Evolutionary conservation across 176 grass and related monocot species (phyloP), one percentile per base, ranked within the genome.

Genomic region (Poa pratensis): DNA sequence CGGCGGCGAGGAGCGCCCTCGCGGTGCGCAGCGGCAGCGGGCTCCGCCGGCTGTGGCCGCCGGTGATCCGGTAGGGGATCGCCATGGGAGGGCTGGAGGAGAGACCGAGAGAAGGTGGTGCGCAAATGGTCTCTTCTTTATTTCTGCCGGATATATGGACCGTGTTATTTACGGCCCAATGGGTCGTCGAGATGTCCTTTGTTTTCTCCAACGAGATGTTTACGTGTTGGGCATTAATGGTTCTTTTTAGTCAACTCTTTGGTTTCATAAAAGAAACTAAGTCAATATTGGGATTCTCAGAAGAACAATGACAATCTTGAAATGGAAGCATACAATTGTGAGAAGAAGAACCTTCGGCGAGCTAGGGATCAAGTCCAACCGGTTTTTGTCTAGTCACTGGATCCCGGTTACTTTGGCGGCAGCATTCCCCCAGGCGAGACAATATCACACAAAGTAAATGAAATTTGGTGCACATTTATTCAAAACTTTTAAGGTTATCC

Each of bases 51-150:
- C 57, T 49, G 80, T 85, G 67, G 66, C 75, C 81, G 78, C 76
- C 73, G 89, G 80, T 87, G 69, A 63, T 87, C 81, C 76, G 76
- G 51, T 37, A 67, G 11, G 77, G 81, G 89, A 70, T 84, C 89
- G 89, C 81, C 89, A 87, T 87, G 76, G 70, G 5, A 18, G 64
- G 78, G 30, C 30, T 32, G 30, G 42, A 26, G 71, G 59, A 46
- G 71, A 27, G 71, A 74, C 71, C 45, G 45, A 74, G 26, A 51
- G 70, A 51, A 53, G 79, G 83, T 76, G 59, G 85, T 57, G 45
- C 22, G 45, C 22, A 64, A 80, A 66, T 78, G 43, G 43, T 45
- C 9, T 43, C 8, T 43, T 7, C 40, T 45, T 45, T 12, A 45
- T 11, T 45, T 45, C 9, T 45, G 6, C 43, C 43, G 43, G 43